These are phyloP conservation scores for Tetrapisispora arboricola DNA, from an alignment of 805 yeast species.

Conservation along the genomic window DNA sequence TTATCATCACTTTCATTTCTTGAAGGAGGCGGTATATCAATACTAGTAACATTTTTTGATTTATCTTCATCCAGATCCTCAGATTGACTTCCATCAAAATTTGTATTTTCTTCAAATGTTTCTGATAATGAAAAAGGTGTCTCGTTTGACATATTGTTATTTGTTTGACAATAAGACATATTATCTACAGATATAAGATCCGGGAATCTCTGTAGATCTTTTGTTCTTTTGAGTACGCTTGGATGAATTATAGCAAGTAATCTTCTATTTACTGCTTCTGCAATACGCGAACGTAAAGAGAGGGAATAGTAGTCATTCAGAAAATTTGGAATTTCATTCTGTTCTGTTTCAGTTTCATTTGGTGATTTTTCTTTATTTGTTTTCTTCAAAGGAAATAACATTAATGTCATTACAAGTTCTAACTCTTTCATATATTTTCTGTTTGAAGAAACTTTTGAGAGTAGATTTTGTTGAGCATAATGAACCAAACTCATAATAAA, in stretches of 20 bases:
- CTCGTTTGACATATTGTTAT: neutral
- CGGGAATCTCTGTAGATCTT: slow-evolving; percentile 7
- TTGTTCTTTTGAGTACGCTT: neutral
- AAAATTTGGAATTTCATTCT: slow-evolving; percentile 42
- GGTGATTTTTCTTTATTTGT: slow-evolving; percentile 10
- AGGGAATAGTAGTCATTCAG: slow-evolving; percentile 48
- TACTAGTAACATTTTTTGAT: neutral
- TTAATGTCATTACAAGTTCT: slow-evolving; percentile 74
- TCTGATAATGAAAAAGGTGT: neutral
- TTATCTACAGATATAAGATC: slow-evolving; percentile 6
- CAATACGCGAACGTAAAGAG: slow-evolving; percentile 53
- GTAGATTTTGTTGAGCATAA: slow-evolving; percentile 53
- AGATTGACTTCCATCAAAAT: neutral
- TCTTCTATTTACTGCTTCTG: slow-evolving; percentile 56
- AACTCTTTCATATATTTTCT: slow-evolving; percentile 54
- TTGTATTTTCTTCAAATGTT: neutral
- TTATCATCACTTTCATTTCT: neutral
- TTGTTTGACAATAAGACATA: neutral
- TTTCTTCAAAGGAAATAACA: slow-evolving; percentile 38
- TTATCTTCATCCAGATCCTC: neutral
- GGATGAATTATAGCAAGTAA: slow-evolving; percentile 20
- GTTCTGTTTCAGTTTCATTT: neutral
- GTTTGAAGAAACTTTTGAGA: slow-evolving; percentile 50
- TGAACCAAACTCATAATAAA: slow-evolving; percentile 45
- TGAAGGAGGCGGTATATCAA: neutral